Base-by-base conservation (phyloP, 1,284 basidiomycete genomes). In the Puccinia hordei region DNA sequence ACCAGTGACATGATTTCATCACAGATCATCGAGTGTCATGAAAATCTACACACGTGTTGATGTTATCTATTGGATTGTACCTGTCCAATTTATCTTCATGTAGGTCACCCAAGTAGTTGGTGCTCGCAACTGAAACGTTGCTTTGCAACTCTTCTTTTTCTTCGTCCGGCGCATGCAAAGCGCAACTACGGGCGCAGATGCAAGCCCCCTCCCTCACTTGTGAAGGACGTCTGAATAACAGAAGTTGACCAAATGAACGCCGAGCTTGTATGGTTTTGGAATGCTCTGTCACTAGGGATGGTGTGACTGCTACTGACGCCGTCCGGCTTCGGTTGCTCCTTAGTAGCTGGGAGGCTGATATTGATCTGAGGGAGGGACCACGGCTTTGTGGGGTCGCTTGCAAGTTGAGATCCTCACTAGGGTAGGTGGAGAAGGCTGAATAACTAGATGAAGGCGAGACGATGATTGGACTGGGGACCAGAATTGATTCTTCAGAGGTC, bases 61-160 rank as follows among this genome's bases (percentile, higher is more conserved):
- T 15, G 44, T 66, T 12, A 24, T 66, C 63, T 12, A 44, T 15
- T 5, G 63, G 35, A n/a, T 46, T 66, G 27, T n/a, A 66, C 9
- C 38, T 19, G 19, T 41, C 44, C 61, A 63, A 17, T 63, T 4
- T 8, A 55, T 3, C n/a, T 55, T 12, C 19, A 8, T 5, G 12
- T 6, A 24, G 53, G 53, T 55, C 53, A 10, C 53, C 53, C 5
- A 55, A 27, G 53, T 55, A 27, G 10, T 27, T 30, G 27, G 44
- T 51, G 10, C 44, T 46, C 9, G 17, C 46, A 27, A 51, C 5
- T 24, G 44, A 51, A n/a, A 27, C 6, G 27, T 51, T 9, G 27
- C 24, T 71, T 71, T 71, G 68, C 27, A 71, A 51, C 46, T 71
- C 68, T 51, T 71, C 68, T 51, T 8, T 71, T 71, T 71, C 68